Evolutionary conservation across 164 flowering plant species (phyloP).

Genomic region (Umbilicus rupestris): DNA sequence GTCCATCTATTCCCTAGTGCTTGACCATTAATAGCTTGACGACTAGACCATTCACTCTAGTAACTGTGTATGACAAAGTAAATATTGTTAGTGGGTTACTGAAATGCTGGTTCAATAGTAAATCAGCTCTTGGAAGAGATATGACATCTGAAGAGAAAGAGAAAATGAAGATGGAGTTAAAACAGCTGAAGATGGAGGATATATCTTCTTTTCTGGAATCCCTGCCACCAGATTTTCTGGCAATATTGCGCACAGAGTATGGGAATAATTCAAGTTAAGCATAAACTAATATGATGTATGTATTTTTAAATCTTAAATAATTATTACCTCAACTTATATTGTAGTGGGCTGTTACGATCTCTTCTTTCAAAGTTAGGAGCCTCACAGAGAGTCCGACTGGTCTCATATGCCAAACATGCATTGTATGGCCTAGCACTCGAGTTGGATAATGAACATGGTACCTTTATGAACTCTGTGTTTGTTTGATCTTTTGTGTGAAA

Average conservation of each 20-base stretch:
- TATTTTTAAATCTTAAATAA: background rate
- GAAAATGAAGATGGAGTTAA: conserved; percentile 54
- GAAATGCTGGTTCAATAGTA: conserved; percentile 29
- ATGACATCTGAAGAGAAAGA: conserved; percentile 69
- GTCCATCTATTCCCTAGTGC: no score
- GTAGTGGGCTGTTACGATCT: conserved; percentile 77
- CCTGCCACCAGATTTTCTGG: conserved; percentile 70
- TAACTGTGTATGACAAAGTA: background rate
- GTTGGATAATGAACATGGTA: conserved; percentile 36
- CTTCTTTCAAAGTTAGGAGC: conserved; percentile 60
- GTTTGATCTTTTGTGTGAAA: background rate
- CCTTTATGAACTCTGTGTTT: background rate
- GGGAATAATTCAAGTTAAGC: background rate
- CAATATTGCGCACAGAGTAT: conserved; percentile 70
- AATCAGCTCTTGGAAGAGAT: conserved; percentile 56
- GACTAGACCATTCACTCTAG: background rate
- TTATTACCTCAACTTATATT: conserved; percentile 1
- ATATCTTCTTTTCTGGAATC: conserved; percentile 85
- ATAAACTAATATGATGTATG: background rate
- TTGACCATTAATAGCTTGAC: background rate
- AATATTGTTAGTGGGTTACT: background rate
- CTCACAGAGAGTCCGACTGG: conserved; percentile 43
- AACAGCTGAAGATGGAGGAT: conserved; percentile 61
- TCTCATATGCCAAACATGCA: conserved; percentile 70
- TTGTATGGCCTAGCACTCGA: conserved; percentile 44